These are phyloP conservation scores for Hirschioporus abietinus DNA, from an alignment of 768 basidiomycete species.

Conservation along the genomic window DNA sequence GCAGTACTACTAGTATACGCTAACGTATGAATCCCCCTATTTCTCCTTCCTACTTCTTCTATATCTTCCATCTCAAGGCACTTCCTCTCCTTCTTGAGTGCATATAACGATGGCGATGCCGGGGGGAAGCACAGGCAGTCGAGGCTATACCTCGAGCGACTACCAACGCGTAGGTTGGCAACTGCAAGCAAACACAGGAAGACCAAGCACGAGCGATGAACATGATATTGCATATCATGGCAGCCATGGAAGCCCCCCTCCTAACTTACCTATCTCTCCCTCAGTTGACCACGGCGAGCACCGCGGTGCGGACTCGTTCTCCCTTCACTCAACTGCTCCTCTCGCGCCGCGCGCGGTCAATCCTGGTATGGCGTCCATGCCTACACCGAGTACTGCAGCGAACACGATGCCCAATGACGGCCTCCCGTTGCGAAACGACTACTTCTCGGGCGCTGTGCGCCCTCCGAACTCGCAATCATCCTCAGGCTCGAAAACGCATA, in stretches of 20 bases:
- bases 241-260: constrained; percentile 1
- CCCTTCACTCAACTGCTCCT: constrained; percentile 2
- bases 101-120: background rate
- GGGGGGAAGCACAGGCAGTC: background rate
- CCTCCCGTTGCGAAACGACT: constrained; percentile 9
- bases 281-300: background rate
- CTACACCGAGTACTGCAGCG: background rate
- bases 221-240: background rate
- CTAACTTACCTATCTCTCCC: background rate
- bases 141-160: background rate
- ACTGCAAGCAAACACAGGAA: background rate
- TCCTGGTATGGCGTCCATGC: background rate
- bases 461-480: background rate
- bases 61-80: background rate
- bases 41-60: background rate
- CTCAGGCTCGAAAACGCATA: background rate
- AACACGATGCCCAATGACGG: constrained; percentile 13
- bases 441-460: constrained; percentile 4
- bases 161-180: background rate
- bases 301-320: constrained; percentile 2
- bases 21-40: background rate
- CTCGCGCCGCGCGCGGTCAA: background rate
- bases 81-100: background rate
- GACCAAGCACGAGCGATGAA: background rate
- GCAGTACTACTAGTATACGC: too few species aligned